Conservation (phyloP, 164 flowering plant species). For the Santalum album region DNA sequence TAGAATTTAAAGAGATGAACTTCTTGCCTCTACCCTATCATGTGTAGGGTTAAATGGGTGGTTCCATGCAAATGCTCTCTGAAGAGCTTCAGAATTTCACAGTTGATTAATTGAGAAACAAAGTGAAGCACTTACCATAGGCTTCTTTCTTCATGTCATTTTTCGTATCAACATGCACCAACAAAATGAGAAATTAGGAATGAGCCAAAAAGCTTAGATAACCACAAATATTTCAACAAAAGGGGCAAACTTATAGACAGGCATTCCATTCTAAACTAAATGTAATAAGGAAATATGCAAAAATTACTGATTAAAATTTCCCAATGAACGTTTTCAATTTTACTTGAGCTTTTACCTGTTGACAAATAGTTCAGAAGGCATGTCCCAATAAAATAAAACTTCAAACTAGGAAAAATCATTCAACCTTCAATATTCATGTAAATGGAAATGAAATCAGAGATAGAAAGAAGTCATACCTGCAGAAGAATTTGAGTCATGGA, state of each 20-base stretch:
- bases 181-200: constrained; percentile 23
- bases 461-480: constrained; percentile 46
- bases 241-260: background rate
- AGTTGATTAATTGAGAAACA: background rate
- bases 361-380: background rate
- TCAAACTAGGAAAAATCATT: background rate
- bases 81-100: background rate
- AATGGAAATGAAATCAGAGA: constrained; percentile 5
- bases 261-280: background rate
- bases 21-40: too few species aligned
- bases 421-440: too few species aligned
- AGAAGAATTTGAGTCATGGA: constrained; percentile 97
- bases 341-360: background rate
- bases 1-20: too few species aligned
- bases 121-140: constrained; percentile 56
- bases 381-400: background rate
- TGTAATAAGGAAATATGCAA: background rate
- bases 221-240: constrained; percentile 1
- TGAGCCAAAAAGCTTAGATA: too few species aligned
- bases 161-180: constrained; percentile 18
- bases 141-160: constrained; percentile 66
- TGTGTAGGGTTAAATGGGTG: too few species aligned
- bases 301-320: background rate
- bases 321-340: background rate
- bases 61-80: background rate